Evolutionary conservation across 2,329 filamentous ascomycete species (phyloP).

Genomic region (Biscogniauxia mediterranea): DNA sequence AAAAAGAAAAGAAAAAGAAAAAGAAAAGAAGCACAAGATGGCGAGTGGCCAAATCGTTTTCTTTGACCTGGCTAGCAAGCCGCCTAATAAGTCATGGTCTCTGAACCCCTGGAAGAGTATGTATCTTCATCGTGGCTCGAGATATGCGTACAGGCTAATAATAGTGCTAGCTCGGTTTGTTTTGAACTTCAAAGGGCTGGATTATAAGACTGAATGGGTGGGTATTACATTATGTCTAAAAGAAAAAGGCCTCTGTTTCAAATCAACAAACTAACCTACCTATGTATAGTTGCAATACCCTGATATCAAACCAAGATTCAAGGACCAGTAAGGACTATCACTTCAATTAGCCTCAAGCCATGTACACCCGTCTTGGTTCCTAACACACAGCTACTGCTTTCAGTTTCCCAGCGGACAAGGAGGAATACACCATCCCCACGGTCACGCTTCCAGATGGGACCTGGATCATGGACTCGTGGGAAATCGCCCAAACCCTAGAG

Average conservation of each 20-base stretch:
- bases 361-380: neutral
- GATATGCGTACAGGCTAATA: slow-evolving; percentile 8
- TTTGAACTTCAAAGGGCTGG: slow-evolving; percentile 66
- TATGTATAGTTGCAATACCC: slow-evolving; percentile 57
- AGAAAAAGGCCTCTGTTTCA: neutral
- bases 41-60: slow-evolving; percentile 44
- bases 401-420: slow-evolving; percentile 40
- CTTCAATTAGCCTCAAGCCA: too few species aligned
- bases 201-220: slow-evolving; percentile 67
- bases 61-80: slow-evolving; percentile 61
- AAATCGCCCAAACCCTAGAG: slow-evolving; percentile 61
- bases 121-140: slow-evolving; percentile 10
- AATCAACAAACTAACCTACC: slow-evolving; percentile 4
- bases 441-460: slow-evolving; percentile 46
- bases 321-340: slow-evolving; percentile 45
- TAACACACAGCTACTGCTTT: slow-evolving; percentile 27
- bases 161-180: slow-evolving; percentile 54
- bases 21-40: slow-evolving; percentile 13
- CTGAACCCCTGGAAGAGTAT: slow-evolving; percentile 71
- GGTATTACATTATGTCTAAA: neutral
- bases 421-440: slow-evolving; percentile 32
- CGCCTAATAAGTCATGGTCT: slow-evolving; percentile 55
- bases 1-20: too few species aligned
- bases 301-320: slow-evolving; percentile 56
- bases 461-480: slow-evolving; percentile 62